Conservation (phyloP, 495 filamentous ascomycete species). For the Bathelium albidoporum region DNA sequence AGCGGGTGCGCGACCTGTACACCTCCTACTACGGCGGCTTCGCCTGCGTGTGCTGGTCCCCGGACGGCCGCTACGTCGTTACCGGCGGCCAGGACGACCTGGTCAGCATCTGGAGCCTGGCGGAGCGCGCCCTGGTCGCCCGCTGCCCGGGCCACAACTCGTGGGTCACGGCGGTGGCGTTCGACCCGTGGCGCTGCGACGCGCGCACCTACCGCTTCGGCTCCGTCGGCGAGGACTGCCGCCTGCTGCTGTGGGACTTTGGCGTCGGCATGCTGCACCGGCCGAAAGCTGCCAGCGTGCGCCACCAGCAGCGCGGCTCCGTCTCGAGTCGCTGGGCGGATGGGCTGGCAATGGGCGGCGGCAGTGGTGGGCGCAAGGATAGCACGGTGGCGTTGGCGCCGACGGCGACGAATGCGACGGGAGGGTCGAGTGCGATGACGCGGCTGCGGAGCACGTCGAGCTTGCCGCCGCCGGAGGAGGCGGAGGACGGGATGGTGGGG, state of each 20-base stretch:
- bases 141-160: slow-evolving; percentile 89
- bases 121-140: slow-evolving; percentile 74
- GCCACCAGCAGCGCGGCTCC: slow-evolving; percentile 42
- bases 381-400: slow-evolving; percentile 25
- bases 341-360: no score
- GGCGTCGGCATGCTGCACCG: slow-evolving; percentile 90
- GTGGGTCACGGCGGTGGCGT: slow-evolving; percentile 88
- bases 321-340: slow-evolving; percentile 32
- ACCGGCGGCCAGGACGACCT: slow-evolving; percentile 95
- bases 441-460: slow-evolving; percentile 58
- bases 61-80: slow-evolving; percentile 89
- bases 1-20: slow-evolving; percentile 76
- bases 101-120: slow-evolving; percentile 84
- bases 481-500: slow-evolving; percentile 11
- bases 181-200: slow-evolving; percentile 95
- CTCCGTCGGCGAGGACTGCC: slow-evolving; percentile 87
- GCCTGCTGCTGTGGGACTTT: slow-evolving; percentile 92
- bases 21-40: slow-evolving; percentile 88
- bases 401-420: slow-evolving; percentile 28
- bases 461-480: slow-evolving; percentile 37
- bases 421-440: slow-evolving; percentile 30
- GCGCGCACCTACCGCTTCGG: slow-evolving; percentile 90
- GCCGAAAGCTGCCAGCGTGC: slow-evolving; percentile 59
- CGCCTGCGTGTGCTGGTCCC: slow-evolving; percentile 91
- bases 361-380: slow-evolving; percentile 13